Evolutionary conservation across 1,284 basidiomycete genomes (phyloP).

Genomic region (Irpex lacteus): DNA sequence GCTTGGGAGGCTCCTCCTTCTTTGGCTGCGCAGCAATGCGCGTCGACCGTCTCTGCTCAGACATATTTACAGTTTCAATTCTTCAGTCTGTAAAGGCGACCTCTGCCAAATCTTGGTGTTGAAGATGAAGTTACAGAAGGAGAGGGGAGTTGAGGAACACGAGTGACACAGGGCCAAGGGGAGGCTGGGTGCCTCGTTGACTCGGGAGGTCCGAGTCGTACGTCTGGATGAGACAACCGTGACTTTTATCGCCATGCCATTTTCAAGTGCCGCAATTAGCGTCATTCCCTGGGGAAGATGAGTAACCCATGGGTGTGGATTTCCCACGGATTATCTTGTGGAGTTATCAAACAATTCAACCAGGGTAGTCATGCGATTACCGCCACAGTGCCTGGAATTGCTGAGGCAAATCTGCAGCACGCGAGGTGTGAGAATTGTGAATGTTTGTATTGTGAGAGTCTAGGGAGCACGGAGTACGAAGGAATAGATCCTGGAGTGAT

Average conservation of each 20-base stretch:
- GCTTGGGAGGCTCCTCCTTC: slow-evolving; percentile 21
- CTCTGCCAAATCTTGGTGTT: too few relatives aligned
- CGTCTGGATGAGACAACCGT: background rate
- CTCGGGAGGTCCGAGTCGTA: background rate
- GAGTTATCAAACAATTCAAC: background rate
- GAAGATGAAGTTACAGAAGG: too few relatives aligned
- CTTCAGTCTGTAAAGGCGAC: too few relatives aligned
- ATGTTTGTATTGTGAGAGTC: background rate
- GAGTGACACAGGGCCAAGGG: background rate
- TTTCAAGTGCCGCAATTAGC: background rate
- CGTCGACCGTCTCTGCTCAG: slow-evolving; percentile 23
- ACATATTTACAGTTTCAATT: background rate
- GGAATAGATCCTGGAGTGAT: background rate
- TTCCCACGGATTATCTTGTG: background rate
- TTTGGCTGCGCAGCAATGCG: slow-evolving; percentile 31
- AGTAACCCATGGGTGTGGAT: background rate
- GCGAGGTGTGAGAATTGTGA: too few relatives aligned
- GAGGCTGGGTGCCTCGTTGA: background rate
- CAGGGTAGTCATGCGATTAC: background rate
- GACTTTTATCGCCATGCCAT: background rate
- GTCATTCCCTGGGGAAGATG: background rate
- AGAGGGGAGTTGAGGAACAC: background rate
- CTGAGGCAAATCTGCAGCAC: background rate
- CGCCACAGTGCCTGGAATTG: background rate
- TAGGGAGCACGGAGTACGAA: background rate